Base-by-base conservation (phyloP, 2,329 filamentous ascomycete genomes). In the Incumbomyces delicatus region DNA sequence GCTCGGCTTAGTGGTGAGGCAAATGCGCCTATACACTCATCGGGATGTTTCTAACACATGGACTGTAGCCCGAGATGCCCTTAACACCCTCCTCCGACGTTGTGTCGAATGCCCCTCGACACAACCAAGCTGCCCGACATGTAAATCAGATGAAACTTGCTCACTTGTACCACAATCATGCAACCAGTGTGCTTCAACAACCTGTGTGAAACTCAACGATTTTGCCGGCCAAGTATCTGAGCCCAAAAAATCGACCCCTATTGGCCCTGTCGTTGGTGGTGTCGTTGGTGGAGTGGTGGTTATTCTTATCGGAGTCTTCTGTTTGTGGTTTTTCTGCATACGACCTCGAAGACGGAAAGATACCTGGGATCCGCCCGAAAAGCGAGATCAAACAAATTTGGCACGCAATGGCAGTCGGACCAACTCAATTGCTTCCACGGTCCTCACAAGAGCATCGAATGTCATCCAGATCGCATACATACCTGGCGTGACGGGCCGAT, bases 401-500 rank as follows among this genome's bases (percentile, higher is more conserved):
- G 68, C 71, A 55, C 65, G 74, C 2, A 35, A 32, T 17, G 44
- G 44, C 53, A 62, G 86, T 86, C n/a, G 83, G 90, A 32, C 52
- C 46, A 78, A 84, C 59, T 96, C 90, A 11, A 87, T 98, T 61
- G 92, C 92, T 13, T 95, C 89, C 8, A 96, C 90, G 20, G 88
- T 96, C 49, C 77, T 95, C 50, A 96, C 92, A 14, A 82, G 92
- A 52, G 92, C 92, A 41, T 96, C 92, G 60, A 98, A 98, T 71
- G 90, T 98, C 63, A 98, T 98, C 59, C 92, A 96, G 68, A 98
- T 98, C 66, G 92, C 92, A 47, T 98, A 96, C 66, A 96, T 98
- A 55, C 92, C 92, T 12, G 92, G 92, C 50, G 89, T 96, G 59
- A 95, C 87, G 50, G 95, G 95, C 68, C 80, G 90, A 56, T 88